Percentiles rank a stretch among this genome's conserved stretches.
phyloP scores from a whole-genome alignment of 192 early-diverging fungal genomes.

The Backusella circina region DNA sequence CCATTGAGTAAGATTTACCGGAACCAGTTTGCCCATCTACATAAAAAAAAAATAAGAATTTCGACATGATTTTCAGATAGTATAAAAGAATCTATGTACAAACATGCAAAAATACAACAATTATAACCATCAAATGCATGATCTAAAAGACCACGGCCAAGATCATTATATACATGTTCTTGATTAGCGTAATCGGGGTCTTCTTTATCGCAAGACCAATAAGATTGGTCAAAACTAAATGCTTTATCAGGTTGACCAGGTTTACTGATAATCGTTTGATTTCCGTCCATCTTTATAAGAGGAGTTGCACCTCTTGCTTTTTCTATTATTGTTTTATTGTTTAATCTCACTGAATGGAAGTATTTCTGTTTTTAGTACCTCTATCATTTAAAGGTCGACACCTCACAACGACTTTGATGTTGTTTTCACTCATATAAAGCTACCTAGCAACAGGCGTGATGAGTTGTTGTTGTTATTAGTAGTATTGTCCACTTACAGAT shows the following conservation, averaged over 20 bases:
- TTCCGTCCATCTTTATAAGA: slow-evolving; percentile 67
- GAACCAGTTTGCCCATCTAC: slow-evolving; percentile 78
- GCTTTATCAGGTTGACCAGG: slow-evolving; percentile 49
- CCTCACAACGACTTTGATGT: slow-evolving; percentile 73
- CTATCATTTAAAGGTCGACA: slow-evolving; percentile 74
- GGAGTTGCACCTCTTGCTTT: slow-evolving; percentile 54
- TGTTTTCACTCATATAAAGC: slow-evolving; percentile 39
- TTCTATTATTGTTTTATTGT: slow-evolving; percentile 36
- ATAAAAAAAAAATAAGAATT: background rate
- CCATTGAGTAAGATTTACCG: slow-evolving; percentile 73
- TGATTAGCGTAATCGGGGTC: slow-evolving; percentile 69
- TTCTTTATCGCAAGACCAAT: slow-evolving; percentile 72
- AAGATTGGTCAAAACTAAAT: slow-evolving; percentile 86
- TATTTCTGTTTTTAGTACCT: slow-evolving; percentile 40
- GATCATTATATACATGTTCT: slow-evolving; percentile 66
- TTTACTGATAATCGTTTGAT: slow-evolving; percentile 63
- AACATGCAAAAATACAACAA: slow-evolving; percentile 91
- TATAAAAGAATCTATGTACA: background rate
- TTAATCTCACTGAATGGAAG: background rate
- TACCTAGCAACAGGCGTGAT: background rate
- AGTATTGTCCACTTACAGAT: background rate
- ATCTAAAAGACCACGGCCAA: slow-evolving; percentile 75
- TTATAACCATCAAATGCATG: slow-evolving; percentile 93
- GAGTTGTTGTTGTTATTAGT: background rate
- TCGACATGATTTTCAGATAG: slow-evolving; percentile 15